Evolutionary conservation across 2,329 filamentous ascomycete genomes (phyloP).

Genomic region (Hypoxylon sp.): DNA sequence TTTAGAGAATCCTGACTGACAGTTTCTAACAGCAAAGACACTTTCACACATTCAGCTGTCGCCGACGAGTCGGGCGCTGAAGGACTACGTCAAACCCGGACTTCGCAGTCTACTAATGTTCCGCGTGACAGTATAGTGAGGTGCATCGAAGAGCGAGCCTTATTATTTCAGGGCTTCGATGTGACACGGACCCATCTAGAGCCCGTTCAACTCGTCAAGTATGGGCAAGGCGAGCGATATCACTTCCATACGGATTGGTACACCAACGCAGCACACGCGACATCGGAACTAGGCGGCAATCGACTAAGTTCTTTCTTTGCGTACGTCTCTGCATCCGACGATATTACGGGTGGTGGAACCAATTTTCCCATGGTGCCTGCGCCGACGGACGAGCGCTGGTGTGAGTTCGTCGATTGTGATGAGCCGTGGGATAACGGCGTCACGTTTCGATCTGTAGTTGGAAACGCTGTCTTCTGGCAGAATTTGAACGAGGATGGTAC

Average conservation of each 20-base stretch:
- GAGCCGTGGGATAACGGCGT: constrained; percentile 56
- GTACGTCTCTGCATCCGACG: constrained; percentile 53
- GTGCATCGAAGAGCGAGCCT: constrained; percentile 58
- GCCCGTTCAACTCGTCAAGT: constrained; percentile 59
- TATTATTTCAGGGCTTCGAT: constrained; percentile 56
- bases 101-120: constrained; percentile 56
- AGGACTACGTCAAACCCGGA: constrained; percentile 51
- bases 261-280: constrained; percentile 51
- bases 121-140: constrained; percentile 54
- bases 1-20: constrained; percentile 24
- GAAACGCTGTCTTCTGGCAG: constrained; percentile 60
- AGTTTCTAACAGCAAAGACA: constrained; percentile 47
- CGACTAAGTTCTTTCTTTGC: constrained; percentile 58
- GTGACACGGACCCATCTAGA: constrained; percentile 51
- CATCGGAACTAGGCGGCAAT: constrained; percentile 54
- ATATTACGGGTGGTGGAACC: constrained; percentile 57
- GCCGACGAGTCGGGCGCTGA: constrained; percentile 48
- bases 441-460: constrained; percentile 57
- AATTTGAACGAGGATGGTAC: constrained; percentile 52
- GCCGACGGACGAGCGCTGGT: constrained; percentile 52
- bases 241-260: constrained; percentile 63
- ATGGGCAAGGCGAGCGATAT: constrained; percentile 55
- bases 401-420: constrained; percentile 57
- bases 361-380: constrained; percentile 57
- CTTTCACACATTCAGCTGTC: constrained; percentile 55